Evolutionary conservation across 2,329 filamentous ascomycete genomes (phyloP), one percentile per base, ranked within the genome.

Genomic region (Fusarium miscanthi): DNA sequence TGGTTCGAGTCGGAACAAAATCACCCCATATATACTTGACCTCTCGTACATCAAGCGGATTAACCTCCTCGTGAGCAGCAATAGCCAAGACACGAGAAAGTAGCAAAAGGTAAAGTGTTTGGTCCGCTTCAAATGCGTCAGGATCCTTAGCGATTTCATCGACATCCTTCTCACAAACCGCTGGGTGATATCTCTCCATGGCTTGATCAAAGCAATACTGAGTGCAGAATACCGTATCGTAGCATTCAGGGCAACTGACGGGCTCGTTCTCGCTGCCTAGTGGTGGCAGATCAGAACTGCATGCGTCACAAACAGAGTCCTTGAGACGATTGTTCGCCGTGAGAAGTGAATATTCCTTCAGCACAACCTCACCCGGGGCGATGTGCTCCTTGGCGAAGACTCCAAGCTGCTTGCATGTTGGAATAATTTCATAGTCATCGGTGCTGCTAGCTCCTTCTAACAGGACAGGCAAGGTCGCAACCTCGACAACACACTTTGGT

Each of bases 291-390:
- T 90, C 89, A 12, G 88, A 87, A 76, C 94, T 94, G 81, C 95
- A 98, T 19, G 94, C 94, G 81, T 98, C 95, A 81, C 95, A 98
- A 35, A 95, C 88, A 8, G 92, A 87, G 70, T 97, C 94, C 79
- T 97, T 94, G 17, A 96, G 88, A 35, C 94, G 91, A 79, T 96
- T 96, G 75, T 95, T 96, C 49, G 94, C 95, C 4, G 95, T 97
- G 43, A 99, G 85, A 12, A 97, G 87, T 13, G 94, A 96, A 68
- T 92, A 93, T 79, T 99, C 96, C 52, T 89, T 85, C 35, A 99
- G 87, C 4, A 98, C 90, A 10, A 87, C 85, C 79, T 97, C 93
- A 14, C 93, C 93, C 0, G 94, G 89, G 1, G 85, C 83, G 41
- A 98, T 93, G 73, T 97, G 91, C 71, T 93, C 88, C 75, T 90